Conservation (phyloP, 1,284 basidiomycete genomes). For the Leccinum solheimii region DNA sequence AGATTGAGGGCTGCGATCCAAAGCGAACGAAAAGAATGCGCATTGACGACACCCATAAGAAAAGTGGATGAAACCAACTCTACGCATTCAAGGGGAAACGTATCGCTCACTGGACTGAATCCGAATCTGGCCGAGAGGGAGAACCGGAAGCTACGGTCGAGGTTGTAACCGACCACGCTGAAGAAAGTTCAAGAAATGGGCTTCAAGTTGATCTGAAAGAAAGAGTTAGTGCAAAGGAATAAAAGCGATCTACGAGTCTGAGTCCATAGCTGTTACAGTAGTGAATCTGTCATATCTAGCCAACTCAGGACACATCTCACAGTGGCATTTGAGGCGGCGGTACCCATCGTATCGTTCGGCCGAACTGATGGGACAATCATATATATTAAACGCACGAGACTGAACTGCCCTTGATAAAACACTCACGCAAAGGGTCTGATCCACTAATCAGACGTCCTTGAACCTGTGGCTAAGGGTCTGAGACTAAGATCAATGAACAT, state of each 20-base stretch:
- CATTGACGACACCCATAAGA: not conserved
- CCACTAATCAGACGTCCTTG: not conserved
- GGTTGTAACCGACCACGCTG: not conserved
- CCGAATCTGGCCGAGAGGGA: not conserved
- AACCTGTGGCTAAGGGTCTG: not conserved
- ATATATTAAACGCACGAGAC: not conserved
- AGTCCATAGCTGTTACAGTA: too few species aligned
- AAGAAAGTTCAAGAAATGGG: not conserved
- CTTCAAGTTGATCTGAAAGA: not conserved
- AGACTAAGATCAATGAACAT: not conserved
- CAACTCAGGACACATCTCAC: too few species aligned
- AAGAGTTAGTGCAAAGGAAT: not conserved
- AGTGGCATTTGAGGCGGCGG: too few species aligned
- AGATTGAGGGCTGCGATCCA: slow-evolving; percentile 62
- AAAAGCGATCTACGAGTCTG: too few species aligned
- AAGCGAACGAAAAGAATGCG: slow-evolving; percentile 36
- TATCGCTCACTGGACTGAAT: not conserved
- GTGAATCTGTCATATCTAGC: too few species aligned
- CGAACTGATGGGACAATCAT: not conserved
- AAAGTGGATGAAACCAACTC: not conserved
- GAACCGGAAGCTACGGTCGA: not conserved
- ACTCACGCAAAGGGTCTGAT: not conserved
- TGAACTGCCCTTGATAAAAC: not conserved
- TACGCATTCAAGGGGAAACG: not conserved
- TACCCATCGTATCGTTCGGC: not conserved